Evolutionary conservation across 306 rosid species (phyloP).

Genomic region (Delonix regia): DNA sequence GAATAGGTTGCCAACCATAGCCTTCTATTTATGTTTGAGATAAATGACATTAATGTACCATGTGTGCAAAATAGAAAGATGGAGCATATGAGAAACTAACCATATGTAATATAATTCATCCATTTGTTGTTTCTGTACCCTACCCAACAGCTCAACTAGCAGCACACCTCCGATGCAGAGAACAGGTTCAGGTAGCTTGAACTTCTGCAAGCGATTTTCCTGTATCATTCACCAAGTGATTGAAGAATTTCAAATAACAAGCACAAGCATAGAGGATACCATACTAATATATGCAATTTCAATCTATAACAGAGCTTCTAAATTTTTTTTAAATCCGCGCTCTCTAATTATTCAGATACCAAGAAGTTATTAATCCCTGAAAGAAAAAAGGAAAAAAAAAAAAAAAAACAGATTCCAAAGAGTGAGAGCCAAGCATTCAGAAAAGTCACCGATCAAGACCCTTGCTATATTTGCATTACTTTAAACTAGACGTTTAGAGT

Average conservation of each 20-base stretch:
- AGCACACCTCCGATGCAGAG: conserved; percentile 63
- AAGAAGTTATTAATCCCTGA: neutral
- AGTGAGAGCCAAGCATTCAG: neutral
- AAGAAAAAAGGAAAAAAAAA: neutral
- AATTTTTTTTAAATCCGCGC: neutral
- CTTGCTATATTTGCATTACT: conserved; percentile 13
- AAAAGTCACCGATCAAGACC: conserved; percentile 1
- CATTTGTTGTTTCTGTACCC: conserved; percentile 53
- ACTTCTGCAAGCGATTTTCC: conserved; percentile 58
- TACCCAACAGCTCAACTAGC: conserved; percentile 68
- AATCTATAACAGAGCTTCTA: neutral
- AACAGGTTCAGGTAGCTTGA: conserved; percentile 70
- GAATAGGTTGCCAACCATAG: neutral
- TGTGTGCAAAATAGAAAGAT: neutral
- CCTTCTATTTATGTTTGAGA: neutral
- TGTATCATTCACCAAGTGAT: conserved; percentile 30
- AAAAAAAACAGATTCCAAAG: neutral
- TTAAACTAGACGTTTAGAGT: neutral
- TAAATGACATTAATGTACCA: conserved; percentile 1
- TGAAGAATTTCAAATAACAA: conserved; percentile 17
- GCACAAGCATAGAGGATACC: neutral
- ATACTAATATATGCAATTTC: neutral
- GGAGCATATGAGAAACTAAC: conserved; percentile 43
- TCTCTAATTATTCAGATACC: conserved; percentile 17
- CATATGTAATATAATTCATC: conserved; percentile 63